Evolutionary conservation across 2,329 filamentous ascomycete genomes (phyloP), one percentile per base, ranked within the genome.

Genomic region (Xylariaceae sp.): DNA sequence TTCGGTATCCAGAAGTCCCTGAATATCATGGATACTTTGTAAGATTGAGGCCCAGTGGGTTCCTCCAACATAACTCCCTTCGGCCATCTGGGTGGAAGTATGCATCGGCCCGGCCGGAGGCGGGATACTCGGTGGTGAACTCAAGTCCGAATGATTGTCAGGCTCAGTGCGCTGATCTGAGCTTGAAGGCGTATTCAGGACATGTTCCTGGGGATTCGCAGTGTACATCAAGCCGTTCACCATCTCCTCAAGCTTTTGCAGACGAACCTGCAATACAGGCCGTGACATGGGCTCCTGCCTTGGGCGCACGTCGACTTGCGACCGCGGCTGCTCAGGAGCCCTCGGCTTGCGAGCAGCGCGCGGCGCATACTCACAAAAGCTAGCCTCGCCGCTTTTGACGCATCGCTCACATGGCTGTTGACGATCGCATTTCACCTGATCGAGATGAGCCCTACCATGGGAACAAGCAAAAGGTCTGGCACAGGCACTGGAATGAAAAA

Each of bases 321-420:
- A 59, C 52, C 47, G 60, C 49, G 52, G 52, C 22, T 26, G 22
- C 53, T 55, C 63, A 30, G 53, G 47, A 3, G 57, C 53, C 44
- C 57, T 50, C 34, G 52, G 39, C 47, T 60, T 61, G 37, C 62
- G 59, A 35, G 56, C 51, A 35, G 56, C 53, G 36, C 61, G 60
- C 24, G 57, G 53, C n/a, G 63, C 64, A 53, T 66, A 64, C 40
- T 57, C 59, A 48, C 64, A 68, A 38, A 60, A 58, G 24, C 53
- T 55, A 33, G 56, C 59, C 47, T 64, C 59, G 32, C 61, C 63
- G 39, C 60, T 64, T 48, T 64, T 65, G 32, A 62, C 47, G 43
- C 65, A 68, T 44, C 66, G 59, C 39, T 61, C 60, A 52, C 64
- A 68, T n/a, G 64, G 65, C 34, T 62, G 54, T 38, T 62, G 55